Base-by-base conservation (phyloP, 2,329 filamentous ascomycete genomes). In the Byssoonygena ceratinophila region DNA sequence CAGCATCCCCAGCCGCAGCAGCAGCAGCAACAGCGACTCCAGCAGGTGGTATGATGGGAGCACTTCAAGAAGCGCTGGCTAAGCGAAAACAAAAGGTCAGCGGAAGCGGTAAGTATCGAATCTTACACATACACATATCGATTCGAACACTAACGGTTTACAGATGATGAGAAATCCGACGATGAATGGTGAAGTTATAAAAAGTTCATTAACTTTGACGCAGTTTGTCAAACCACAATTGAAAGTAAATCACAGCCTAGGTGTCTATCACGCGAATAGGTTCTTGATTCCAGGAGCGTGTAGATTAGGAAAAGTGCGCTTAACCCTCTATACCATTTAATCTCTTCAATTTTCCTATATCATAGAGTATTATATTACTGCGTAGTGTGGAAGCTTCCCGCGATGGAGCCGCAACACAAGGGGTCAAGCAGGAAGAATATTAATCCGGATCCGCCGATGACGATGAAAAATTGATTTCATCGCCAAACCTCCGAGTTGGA, bases 61-160 rank as follows among this genome's bases (percentile, higher is more conserved):
- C 88, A 45, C 72, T 95, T 60, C 87, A 87, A 55, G 84, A 81
- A 55, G 85, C 84, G 53, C 70, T 90, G 61, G 81, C 84, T 64
- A 85, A 87, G 72, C 79, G 91, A 68, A 96, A 96, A 75, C 82
- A 88, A 69, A 95, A 94, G 76, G 91, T 96, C 66, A 87, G 87
- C 71, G 84, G 87, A 67, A 94, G 87, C 76, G 91, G 91, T 96
- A 81, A 81, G 87, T 84, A 51, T n/a, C n/a, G n/a, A n/a, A n/a
- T n/a, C n/a, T n/a, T n/a, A n/a, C n/a, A n/a, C n/a, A n/a, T n/a
- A n/a, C n/a, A n/a, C n/a, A n/a, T n/a, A n/a, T n/a, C n/a, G n/a
- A n/a, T n/a, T n/a, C n/a, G 16, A 41, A 4, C 48, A 61, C 67
- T 65, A 65, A 61, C 50, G n/a, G 11, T 25, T 46, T 4, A 43